phyloP scores from a whole-genome alignment of 2,329 filamentous ascomycete species.

The Triangularia verruculosa region DNA sequence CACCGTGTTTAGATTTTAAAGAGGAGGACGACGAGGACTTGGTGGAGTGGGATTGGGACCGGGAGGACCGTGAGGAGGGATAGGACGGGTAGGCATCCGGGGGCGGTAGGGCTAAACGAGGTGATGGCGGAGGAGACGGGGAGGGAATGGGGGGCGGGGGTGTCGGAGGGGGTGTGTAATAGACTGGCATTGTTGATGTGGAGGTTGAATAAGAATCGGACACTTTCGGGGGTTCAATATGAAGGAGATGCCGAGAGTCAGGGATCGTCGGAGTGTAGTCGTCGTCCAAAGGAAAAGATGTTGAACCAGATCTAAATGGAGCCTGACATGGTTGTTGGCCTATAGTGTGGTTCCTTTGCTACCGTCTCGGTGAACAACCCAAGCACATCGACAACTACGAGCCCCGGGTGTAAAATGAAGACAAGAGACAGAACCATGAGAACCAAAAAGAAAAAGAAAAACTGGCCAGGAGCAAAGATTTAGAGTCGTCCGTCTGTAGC shows the following conservation, averaged over 20 bases:
- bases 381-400: background rate
- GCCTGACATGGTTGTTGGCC: too few species aligned
- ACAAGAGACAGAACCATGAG: background rate
- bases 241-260: too few species aligned
- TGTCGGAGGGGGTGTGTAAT: slow-evolving; percentile 23
- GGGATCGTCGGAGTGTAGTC: background rate
- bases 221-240: too few species aligned
- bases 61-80: slow-evolving; percentile 10
- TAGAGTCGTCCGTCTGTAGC: background rate
- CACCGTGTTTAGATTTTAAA: slow-evolving; percentile 6
- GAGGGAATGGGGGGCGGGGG: background rate
- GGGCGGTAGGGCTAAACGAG: slow-evolving; percentile 22
- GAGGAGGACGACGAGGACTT: slow-evolving; percentile 1
- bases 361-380: background rate
- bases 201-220: background rate
- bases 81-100: slow-evolving; percentile 4
- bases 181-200: slow-evolving; percentile 21
- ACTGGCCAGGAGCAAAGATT: background rate
- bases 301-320: too few species aligned
- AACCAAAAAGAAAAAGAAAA: background rate
- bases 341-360: too few species aligned
- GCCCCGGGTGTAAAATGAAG: background rate
- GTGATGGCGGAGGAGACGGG: background rate
- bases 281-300: too few species aligned
- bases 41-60: slow-evolving; percentile 19